Base-by-base conservation (phyloP, 2,329 filamentous ascomycete genomes). In the Aspergillus amoenus region DNA sequence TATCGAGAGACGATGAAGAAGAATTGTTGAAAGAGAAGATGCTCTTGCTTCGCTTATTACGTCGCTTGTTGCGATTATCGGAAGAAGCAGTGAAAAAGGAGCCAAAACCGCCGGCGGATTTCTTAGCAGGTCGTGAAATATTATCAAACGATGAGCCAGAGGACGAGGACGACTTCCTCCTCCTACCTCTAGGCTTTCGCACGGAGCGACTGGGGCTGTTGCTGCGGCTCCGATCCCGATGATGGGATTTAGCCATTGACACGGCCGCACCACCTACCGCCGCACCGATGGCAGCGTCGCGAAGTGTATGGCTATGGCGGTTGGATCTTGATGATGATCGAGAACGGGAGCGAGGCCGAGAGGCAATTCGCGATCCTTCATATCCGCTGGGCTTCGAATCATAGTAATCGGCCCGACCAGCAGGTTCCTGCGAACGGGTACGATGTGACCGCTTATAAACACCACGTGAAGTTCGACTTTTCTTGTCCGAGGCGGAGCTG, bases 1-100 rank as follows among this genome's bases (percentile, higher is more conserved):
- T 84, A 70, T 88, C 85, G 54, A 88, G 78, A 1, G 86, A 88
- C 0, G 86, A 88, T 2, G 84, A 87, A 1, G 86, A 89, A 2
- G 83, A 87, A 65, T 86, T 88, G 54, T 76, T 79, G 64, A 85
- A 81, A 56, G 80, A 82, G 42, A 87, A 79, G 52, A 88, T 80
- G 57, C 84, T 80, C 24, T 71, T 73, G 40, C 79, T 64, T 62
- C 74, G 74, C 59, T 73, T 76, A 21, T 68, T 78, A 61, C 76
- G 79, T 62, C 78, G 79, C 55, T 78, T 79, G 62, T 78, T 75
- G 41, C 69, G 69, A 57, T 81, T 82, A 63, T 86, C 84, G 8
- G 83, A 85, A 13, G 83, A 82, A 5, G 84, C 78, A 4, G 79
- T 83, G 70, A 88, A 89, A 67, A 90, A 89, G 15, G 84, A 80